Evolutionary conservation across 768 basidiomycete species (phyloP), one percentile per base, ranked within the genome.

Genomic region (Lentinula edodes): DNA sequence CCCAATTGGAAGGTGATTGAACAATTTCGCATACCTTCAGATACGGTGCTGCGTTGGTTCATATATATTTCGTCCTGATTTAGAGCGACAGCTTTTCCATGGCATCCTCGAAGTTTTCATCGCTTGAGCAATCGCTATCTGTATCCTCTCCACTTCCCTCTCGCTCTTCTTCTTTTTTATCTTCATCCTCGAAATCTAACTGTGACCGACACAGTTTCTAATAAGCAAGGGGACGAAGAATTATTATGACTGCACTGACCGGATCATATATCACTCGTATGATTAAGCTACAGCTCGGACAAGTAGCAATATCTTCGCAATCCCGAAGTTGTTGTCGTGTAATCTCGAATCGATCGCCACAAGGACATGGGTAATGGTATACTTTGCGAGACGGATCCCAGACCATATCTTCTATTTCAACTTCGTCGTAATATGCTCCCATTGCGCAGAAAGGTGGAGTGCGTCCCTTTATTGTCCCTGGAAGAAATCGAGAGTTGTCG

Each of bases 271-370:
- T 83, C 46, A 98, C 90, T 60, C 96, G 79, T 54, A 98, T 93
- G 36, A 98, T 82, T 23, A 98, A 79, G 65, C 93, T 95, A 68
- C 97, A 99, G 72, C 93, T 95, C 0, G 97, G 97, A 77, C 97
- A 98, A 55, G 85, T 95, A 23, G 95, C 96, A 51, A 95, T 86
- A 71, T 98, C 97, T 68, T 98, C 97, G 60, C 85, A 97, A 66
- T 94, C 79, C 50, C 86, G 83, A 7, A 98, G 85, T 74, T 98
- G 94, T 64, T 78, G 76, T 66, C 89, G 84, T 35, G 90, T 86
- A 66, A 98, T 98, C 74, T 98, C 96, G 76, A 98, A 99, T 45
- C 95, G 87, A 76, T 99, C 96, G 8, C 96, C 96, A 69, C 96
- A 98, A 1, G 96, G 95, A 70, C 95, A 99, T 0, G 95, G 96